These are phyloP conservation scores for Naematelia aurantialba DNA, from an alignment of 768 basidiomycete species.

Conservation along the genomic window DNA sequence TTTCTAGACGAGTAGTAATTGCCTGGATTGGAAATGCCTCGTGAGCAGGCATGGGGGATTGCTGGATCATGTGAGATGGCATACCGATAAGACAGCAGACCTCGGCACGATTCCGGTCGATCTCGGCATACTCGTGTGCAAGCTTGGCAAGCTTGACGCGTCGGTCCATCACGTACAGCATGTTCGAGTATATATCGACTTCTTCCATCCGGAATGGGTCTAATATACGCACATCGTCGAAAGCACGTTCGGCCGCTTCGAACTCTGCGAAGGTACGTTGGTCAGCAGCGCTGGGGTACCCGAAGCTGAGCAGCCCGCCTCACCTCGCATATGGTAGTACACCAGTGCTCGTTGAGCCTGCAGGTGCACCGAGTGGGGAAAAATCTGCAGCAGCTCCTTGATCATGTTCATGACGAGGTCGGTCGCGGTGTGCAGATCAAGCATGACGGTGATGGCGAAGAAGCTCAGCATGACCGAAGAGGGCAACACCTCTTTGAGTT, in stretches of 20 bases:
- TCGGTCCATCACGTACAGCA: constrained; percentile 91
- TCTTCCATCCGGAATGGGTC: constrained; percentile 92
- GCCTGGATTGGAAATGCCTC: constrained; percentile 56
- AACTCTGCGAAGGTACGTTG: constrained; percentile 78
- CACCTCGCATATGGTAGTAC: constrained; percentile 85
- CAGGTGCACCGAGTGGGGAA: constrained; percentile 77
- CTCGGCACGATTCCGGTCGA: constrained; percentile 92
- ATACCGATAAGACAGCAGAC: constrained; percentile 91
- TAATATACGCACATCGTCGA: constrained; percentile 70
- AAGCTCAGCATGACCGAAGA: constrained; percentile 61
- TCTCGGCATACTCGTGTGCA: constrained; percentile 81
- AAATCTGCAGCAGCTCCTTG: constrained; percentile 72
- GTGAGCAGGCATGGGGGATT: background rate
- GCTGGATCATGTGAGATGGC: constrained; percentile 42
- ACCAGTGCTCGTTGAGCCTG: constrained; percentile 81
- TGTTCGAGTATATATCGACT: constrained; percentile 93
- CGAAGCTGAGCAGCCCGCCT: too few relatives aligned
- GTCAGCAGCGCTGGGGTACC: too few relatives aligned
- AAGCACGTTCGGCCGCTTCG: constrained; percentile 75
- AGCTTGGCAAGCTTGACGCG: constrained; percentile 80
- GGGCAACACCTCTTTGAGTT: constrained; percentile 54
- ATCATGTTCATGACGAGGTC: constrained; percentile 79
- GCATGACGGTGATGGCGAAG: constrained; percentile 84
- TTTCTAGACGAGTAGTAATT: constrained; percentile 91
- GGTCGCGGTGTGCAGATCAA: constrained; percentile 82